Base-by-base conservation (phyloP, 2,329 filamentous ascomycete genomes). In the Herpotrichia juniperi region DNA sequence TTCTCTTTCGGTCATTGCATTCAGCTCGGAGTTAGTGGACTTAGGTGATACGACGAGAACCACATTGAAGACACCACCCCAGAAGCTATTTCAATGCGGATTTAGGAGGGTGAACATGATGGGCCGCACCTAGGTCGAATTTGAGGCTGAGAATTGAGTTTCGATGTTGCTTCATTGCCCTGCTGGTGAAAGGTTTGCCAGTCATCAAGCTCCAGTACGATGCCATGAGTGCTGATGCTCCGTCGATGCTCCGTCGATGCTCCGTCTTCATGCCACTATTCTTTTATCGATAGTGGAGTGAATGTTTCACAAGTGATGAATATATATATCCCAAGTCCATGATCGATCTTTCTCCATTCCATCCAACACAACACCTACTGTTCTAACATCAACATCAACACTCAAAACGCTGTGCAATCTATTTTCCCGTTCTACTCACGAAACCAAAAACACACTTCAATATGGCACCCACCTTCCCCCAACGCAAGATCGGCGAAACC, bases 401-500 rank as follows among this genome's bases (percentile, higher is more conserved):
- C 16, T 19, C 17, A 37, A 21, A 37, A 3, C 34, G 7, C 21
- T 37, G 7, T 9, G 11, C 37, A 11, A n/a, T n/a, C n/a, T n/a
- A n/a, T n/a, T 6, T 24, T 12, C 19, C 10, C 21, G 7, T 40
- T 25, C 7, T 24, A 24, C 37, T 16, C 19, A 19, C n/a, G 5
- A 37, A 37, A 19, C 7, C n/a, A n/a, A n/a, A n/a, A n/a, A n/a
- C n/a, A n/a, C n/a, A n/a, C 34, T 21, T 7, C n/a, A 12, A 14
- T 11, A 40, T 40, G 37, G 19, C 37, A 14, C 37, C 14, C 21
- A 6, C 19, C 40, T 30, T 43, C 40, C 40, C 40, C 14, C 24
- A 31, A n/a, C 40, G 28, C 24, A 30, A 19, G 17, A 43, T 30
- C 24, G 74, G 80, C 58, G 82, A 82, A 14, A 81, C 81, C 0